Evolutionary conservation across 441 rosid species (phyloP).

Genomic region (Populus tomentosa): DNA sequence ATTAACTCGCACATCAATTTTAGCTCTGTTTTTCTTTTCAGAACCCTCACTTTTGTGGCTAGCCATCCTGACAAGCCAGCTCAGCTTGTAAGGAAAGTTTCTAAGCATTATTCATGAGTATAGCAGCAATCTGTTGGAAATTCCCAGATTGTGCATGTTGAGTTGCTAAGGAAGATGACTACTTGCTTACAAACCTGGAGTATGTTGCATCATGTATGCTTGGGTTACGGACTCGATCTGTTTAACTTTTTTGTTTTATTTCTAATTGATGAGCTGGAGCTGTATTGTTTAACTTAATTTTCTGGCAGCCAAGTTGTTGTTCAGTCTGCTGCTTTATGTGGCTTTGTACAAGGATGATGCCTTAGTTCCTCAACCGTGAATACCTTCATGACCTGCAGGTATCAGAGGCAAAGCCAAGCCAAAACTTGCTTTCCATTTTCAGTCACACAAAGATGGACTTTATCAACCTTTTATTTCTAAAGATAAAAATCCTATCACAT

Average conservation of each 20-base stretch:
- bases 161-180: slow-evolving; percentile 4
- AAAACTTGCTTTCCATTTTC: slow-evolving; percentile 55
- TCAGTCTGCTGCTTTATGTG: neutral
- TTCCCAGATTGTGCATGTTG: neutral
- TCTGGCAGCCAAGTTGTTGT: neutral
- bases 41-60: neutral
- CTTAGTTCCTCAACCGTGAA: slow-evolving; percentile 5
- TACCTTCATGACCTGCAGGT: slow-evolving; percentile 39
- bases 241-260: neutral
- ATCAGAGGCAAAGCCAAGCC: slow-evolving; percentile 49
- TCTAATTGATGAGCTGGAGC: neutral
- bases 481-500: slow-evolving; percentile 14
- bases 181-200: neutral
- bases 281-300: neutral
- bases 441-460: slow-evolving; percentile 29
- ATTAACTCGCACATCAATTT: neutral
- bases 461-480: slow-evolving; percentile 12
- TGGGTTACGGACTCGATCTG: neutral
- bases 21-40: neutral
- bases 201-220: neutral
- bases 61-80: neutral
- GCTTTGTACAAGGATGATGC: neutral
- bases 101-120: neutral
- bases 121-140: neutral
- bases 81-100: neutral